Base-by-base conservation (phyloP, 2,329 filamentous ascomycete species). In the Penicillium sp. region DNA sequence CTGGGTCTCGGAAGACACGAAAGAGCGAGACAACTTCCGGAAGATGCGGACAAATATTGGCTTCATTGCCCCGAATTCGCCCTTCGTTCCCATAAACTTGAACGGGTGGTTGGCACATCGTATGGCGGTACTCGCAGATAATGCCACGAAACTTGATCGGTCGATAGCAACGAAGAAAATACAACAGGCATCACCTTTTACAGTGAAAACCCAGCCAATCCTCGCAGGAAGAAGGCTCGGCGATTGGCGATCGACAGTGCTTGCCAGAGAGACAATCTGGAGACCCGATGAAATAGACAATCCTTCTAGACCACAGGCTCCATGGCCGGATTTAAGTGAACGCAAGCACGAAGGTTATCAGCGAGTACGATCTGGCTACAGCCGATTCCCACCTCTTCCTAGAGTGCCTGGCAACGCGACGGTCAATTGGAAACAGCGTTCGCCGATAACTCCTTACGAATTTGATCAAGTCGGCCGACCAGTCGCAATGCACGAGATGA, bases 331-430 rank as follows among this genome's bases (percentile, higher is more conserved):
- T 16, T 58, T 55, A 35, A 66, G 67, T 30, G 69, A 72, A 55
- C 63, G 68, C 55, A 66, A 65, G 55, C 64, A 68, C 38, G 69
- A 72, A 55, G 68, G 68, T 8, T 63, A 68, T 20, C 63, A 68
- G 53, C 57, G 68, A 23, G 61, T 59, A 43, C 65, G 62, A 21
- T 70, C 67, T 26, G 62, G 65, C 14, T 68, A 66, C 52, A 62
- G 61, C 23, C 63, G 68, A 12, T 71, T 69, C 50, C 64, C 56
- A 16, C 68, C 66, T 18, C 54, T 71, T 16, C 70, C 70, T n/a
- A 62, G 70, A 33, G 62, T 64, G 1, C 64, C 64, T 5, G 64
- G 65, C n/a, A 70, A 72, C 48, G 57, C 59, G 14, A 71, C 67
- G 4, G 67, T 68, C 16, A 65, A 63, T 49, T 71, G 66, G 66